Evolutionary conservation across 2,329 filamentous ascomycete genomes (phyloP).

Genomic region (Aspergillus unguis): DNA sequence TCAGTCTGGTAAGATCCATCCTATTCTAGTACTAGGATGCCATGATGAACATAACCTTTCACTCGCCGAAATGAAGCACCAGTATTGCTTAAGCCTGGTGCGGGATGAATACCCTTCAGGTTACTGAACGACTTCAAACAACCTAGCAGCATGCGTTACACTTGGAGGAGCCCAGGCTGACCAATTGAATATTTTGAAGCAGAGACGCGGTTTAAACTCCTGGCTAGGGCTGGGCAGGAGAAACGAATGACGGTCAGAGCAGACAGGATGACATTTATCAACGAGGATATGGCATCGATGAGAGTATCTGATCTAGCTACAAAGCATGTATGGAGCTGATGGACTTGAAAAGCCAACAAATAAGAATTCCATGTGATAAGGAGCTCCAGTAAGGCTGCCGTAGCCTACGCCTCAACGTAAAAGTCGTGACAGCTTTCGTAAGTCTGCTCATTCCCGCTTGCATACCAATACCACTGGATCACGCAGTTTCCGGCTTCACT

Average conservation of each 20-base stretch:
- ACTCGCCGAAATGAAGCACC: slow-evolving; percentile 10
- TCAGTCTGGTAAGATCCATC: neutral
- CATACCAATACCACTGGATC: slow-evolving; percentile 5
- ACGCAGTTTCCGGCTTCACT: neutral
- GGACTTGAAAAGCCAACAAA: too few species aligned
- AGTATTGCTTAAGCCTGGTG: slow-evolving; percentile 8
- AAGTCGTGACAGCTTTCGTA: slow-evolving; percentile 1
- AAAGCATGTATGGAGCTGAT: too few species aligned
- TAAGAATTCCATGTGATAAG: too few species aligned
- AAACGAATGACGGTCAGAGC: too few species aligned
- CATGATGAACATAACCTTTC: slow-evolving; percentile 9
- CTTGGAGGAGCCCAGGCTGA: too few species aligned
- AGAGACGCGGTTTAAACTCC: too few species aligned
- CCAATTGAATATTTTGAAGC: too few species aligned
- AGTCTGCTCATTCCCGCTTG: neutral
- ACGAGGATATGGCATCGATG: too few species aligned
- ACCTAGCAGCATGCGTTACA: neutral
- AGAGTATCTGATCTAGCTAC: too few species aligned
- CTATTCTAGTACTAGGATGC: neutral
- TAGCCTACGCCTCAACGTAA: neutral
- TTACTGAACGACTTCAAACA: neutral
- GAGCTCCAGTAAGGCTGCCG: too few species aligned
- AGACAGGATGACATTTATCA: too few species aligned
- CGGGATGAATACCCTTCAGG: neutral
- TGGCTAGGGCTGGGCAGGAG: too few species aligned